Evolutionary conservation across 2,329 filamentous ascomycete species (phyloP).

Genomic region (Cryphonectria carpinicola): DNA sequence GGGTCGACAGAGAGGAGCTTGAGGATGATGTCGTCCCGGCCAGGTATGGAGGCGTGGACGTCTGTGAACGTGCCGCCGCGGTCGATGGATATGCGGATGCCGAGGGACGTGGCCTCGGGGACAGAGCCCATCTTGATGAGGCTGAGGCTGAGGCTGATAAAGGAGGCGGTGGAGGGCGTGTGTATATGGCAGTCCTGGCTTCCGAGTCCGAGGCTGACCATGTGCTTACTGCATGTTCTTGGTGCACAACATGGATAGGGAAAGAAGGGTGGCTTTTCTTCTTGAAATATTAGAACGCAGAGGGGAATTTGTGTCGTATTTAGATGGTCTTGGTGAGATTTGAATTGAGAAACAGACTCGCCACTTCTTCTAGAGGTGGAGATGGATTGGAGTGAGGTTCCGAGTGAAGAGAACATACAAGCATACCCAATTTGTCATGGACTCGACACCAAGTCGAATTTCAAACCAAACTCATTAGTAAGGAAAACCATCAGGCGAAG

Average conservation of each 20-base stretch:
- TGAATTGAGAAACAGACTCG: background rate
- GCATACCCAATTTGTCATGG: slow-evolving; percentile 6
- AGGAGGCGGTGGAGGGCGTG: background rate
- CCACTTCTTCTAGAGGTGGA: background rate
- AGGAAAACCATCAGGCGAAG: background rate
- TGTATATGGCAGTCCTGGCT: background rate
- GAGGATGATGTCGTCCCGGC: slow-evolving; percentile 67
- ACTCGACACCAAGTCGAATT: background rate
- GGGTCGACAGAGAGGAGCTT: slow-evolving; percentile 72
- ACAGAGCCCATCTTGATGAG: slow-evolving; percentile 19
- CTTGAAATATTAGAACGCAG: background rate
- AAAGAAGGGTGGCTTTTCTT: background rate
- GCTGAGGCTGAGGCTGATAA: background rate
- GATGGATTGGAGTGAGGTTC: slow-evolving; percentile 6
- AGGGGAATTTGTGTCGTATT: background rate
- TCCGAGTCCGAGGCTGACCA: background rate
- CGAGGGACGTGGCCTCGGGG: slow-evolving; percentile 12
- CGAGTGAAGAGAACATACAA: slow-evolving; percentile 1
- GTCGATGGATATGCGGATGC: slow-evolving; percentile 39
- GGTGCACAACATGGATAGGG: background rate
- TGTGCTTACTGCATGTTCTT: background rate
- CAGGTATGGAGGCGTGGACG: slow-evolving; percentile 64
- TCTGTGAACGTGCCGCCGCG: slow-evolving; percentile 71
- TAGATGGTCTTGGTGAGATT: background rate
- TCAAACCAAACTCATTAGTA: slow-evolving; percentile 1